Evolutionary conservation across 345 rosid genomes (phyloP).

Genomic region (Ceriops tagal): DNA sequence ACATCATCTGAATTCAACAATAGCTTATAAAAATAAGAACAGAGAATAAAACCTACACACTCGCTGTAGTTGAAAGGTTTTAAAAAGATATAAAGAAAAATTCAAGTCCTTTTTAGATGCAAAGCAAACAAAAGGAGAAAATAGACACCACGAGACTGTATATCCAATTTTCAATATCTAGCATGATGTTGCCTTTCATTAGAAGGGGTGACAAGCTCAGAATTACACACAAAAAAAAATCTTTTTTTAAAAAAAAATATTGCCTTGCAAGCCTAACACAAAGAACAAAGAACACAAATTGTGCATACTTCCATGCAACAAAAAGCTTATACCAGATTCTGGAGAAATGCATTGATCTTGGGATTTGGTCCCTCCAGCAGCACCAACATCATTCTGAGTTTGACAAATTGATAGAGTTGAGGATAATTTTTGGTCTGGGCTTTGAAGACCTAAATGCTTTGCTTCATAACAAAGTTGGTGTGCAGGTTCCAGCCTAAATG

Average conservation of each 20-base stretch:
- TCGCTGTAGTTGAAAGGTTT: background rate
- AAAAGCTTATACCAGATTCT: conserved; percentile 35
- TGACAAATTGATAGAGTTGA: conserved; percentile 33
- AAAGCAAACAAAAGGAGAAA: background rate
- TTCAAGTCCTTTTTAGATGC: background rate
- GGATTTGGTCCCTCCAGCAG: conserved; percentile 31
- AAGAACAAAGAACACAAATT: background rate
- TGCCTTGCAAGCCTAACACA: background rate
- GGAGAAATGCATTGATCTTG: conserved; percentile 41
- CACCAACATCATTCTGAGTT: conserved; percentile 31
- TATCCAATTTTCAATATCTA: background rate
- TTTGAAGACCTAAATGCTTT: conserved; percentile 34
- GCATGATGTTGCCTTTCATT: background rate
- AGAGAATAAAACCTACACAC: background rate
- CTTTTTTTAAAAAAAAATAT: background rate
- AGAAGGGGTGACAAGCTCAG: too few relatives aligned
- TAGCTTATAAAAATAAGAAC: background rate
- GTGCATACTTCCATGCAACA: conserved; percentile 2
- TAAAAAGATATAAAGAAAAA: too few relatives aligned
- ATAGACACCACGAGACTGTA: background rate
- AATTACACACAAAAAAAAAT: too few relatives aligned
- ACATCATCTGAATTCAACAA: background rate
- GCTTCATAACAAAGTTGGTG: conserved; percentile 22
- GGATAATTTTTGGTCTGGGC: conserved; percentile 38
- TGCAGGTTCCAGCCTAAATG: conserved; percentile 28